phyloP scores from a whole-genome alignment of 2,329 filamentous ascomycete species.

The Alternaria metachromatica region DNA sequence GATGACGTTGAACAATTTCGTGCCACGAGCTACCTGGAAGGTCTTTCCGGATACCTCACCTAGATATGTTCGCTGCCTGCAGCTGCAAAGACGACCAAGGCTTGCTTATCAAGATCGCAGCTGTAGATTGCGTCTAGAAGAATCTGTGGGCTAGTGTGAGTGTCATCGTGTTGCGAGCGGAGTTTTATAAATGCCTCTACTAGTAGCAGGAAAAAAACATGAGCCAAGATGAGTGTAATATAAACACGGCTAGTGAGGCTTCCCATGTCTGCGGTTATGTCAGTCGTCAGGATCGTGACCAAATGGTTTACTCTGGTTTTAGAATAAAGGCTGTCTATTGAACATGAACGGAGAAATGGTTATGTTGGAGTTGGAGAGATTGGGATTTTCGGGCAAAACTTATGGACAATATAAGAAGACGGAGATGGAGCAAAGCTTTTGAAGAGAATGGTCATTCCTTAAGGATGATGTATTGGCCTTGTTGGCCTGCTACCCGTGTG shows the following conservation, averaged over 20 bases:
- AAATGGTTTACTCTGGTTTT: not conserved
- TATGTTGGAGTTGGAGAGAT: not conserved
- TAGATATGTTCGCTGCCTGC: not conserved
- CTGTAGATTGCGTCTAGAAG: not conserved
- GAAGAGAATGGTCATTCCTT: too few species aligned
- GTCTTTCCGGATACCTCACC: not conserved
- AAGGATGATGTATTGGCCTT: not conserved
- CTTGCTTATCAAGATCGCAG: not conserved
- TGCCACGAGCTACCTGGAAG: not conserved
- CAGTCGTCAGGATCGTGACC: not conserved
- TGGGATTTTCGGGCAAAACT: not conserved
- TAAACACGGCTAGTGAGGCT: not conserved
- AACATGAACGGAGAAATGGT: not conserved
- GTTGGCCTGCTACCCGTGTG: not conserved
- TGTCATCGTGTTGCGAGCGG: not conserved
- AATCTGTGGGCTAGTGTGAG: not conserved
- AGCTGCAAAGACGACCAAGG: not conserved
- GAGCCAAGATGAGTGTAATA: not conserved
- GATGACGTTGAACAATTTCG: not conserved
- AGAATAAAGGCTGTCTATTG: not conserved
- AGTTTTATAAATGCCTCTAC: not conserved
- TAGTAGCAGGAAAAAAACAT: accelerated
- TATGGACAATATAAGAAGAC: not conserved
- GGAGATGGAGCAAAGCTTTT: not conserved
- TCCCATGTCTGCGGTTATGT: not conserved